These are phyloP conservation scores for Exophiala mesophila DNA, from an alignment of 2,329 filamentous ascomycete genomes.

Conservation along the genomic window DNA sequence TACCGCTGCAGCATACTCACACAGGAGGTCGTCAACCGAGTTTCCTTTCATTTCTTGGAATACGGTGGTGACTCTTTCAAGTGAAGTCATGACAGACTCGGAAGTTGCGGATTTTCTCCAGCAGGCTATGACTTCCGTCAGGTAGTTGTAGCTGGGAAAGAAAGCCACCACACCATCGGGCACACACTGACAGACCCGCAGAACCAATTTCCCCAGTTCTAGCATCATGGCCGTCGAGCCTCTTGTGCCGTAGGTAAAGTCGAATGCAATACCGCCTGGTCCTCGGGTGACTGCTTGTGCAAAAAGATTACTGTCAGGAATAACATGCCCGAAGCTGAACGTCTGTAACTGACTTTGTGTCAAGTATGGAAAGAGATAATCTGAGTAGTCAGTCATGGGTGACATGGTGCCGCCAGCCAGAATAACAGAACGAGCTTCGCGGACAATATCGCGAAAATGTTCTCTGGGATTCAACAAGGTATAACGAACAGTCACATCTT, in stretches of 20 bases:
- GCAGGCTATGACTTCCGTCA: constrained; percentile 63
- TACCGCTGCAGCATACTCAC: constrained; percentile 67
- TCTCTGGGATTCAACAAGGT: constrained; percentile 85
- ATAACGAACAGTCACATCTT: constrained; percentile 65
- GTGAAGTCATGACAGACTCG: constrained; percentile 9
- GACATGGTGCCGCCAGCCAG: constrained; percentile 97
- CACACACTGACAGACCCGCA: constrained; percentile 67
- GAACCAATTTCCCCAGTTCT: constrained; percentile 68
- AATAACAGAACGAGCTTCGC: constrained; percentile 78
- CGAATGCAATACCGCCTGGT: constrained; percentile 55
- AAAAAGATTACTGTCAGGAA: constrained; percentile 73
- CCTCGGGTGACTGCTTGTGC: constrained; percentile 63
- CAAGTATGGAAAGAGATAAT: constrained; percentile 78
- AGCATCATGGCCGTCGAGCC: constrained; percentile 63
- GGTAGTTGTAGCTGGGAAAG: constrained; percentile 90
- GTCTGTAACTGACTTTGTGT: constrained; percentile 62
- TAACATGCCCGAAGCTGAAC: constrained; percentile 90
- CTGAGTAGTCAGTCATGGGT: constrained; percentile 84
- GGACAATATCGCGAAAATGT: constrained; percentile 82
- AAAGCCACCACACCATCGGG: constrained; percentile 91
- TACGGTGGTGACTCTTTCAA: constrained; percentile 52
- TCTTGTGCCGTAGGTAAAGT: constrained; percentile 82
- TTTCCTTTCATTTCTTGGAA: constrained; percentile 50
- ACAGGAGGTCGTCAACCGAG: constrained; percentile 63
- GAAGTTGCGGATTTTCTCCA: constrained; percentile 50